Evolutionary conservation across 2,329 filamentous ascomycete species (phyloP).

Genomic region (Rutstroemia sp.): DNA sequence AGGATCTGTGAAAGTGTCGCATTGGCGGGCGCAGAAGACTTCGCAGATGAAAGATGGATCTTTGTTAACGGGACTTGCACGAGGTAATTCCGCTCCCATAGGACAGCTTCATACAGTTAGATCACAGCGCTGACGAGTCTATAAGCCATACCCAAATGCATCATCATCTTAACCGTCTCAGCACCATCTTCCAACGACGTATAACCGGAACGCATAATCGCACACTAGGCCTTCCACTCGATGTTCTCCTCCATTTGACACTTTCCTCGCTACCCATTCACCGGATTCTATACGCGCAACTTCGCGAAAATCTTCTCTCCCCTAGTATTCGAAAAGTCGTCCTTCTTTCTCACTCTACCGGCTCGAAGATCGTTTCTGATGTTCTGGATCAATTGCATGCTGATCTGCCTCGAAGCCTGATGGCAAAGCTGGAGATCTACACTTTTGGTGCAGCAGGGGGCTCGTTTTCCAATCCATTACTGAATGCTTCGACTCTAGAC

Average conservation of each 20-base stretch:
- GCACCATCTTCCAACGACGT: slow-evolving; percentile 61
- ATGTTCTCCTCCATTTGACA: slow-evolving; percentile 65
- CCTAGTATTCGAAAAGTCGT: slow-evolving; percentile 58
- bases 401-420: slow-evolving; percentile 54
- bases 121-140: neutral
- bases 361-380: slow-evolving; percentile 63
- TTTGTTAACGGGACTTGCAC: slow-evolving; percentile 14
- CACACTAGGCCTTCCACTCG: slow-evolving; percentile 63
- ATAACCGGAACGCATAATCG: slow-evolving; percentile 69
- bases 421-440: slow-evolving; percentile 62
- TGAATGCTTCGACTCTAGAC: neutral
- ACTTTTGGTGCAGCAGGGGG: slow-evolving; percentile 72
- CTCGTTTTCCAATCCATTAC: slow-evolving; percentile 68
- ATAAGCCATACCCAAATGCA: slow-evolving; percentile 52
- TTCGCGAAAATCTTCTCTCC: slow-evolving; percentile 57
- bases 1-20: slow-evolving; percentile 3
- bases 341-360: slow-evolving; percentile 67
- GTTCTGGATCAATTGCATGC: slow-evolving; percentile 68
- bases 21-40: neutral
- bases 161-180: slow-evolving; percentile 60
- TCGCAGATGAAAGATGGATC: slow-evolving; percentile 13
- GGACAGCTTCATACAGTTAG: neutral
- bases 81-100: slow-evolving; percentile 6
- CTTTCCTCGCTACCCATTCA: slow-evolving; percentile 64
- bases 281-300: slow-evolving; percentile 46